Base-by-base conservation (phyloP, 2,329 filamentous ascomycete species). In the Reticulascus tulasneorum region DNA sequence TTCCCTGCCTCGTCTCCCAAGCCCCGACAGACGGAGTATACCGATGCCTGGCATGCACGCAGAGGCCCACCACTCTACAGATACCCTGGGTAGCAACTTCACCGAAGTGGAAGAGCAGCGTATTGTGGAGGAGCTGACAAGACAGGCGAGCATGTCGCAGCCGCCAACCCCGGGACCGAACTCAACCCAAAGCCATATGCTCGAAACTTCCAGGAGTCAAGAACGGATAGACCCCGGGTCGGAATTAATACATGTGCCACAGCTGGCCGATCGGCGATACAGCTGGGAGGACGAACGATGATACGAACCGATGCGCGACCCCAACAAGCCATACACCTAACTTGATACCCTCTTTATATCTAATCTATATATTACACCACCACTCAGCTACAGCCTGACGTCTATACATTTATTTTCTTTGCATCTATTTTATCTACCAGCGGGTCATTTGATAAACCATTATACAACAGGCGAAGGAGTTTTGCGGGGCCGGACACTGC, bases 41-140 rank as follows among this genome's bases (percentile, higher is more conserved):
- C 6, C 43, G 7, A 23, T 36, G 4, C 28, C 40, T 9, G 24
- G 29, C 11, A 10, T 24, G 3, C 5, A 35, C 11, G 23, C 30
- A 6, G 33, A 33, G 15, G 29, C 32, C 24, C 41, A 45, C 16
- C 29, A 37, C 7, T 58, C 54, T 6, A 57, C 56, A 21, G 65
- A 68, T 38, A 77, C 72, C 3, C 51, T 78, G 7, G 73, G 74
- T 15, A 78, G 75, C 50, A 75, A 78, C 38, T 79, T 66, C 46
- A 79, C 75, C 0, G 66, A 74, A 9, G 69, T 77, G 17, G 71
- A 79, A 42, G 68, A 71, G 40, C 49, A 53, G n/a, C 52, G 55
- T 7, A 47, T 56, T 10, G 50, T 48, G 21, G 51, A 53, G 23
- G 55, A 56, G 34, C 37, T 56, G 25, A 47, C 50, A 9, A 45